phyloP scores from a whole-genome alignment of 768 basidiomycete species.

The Lactifluus piperatus region DNA sequence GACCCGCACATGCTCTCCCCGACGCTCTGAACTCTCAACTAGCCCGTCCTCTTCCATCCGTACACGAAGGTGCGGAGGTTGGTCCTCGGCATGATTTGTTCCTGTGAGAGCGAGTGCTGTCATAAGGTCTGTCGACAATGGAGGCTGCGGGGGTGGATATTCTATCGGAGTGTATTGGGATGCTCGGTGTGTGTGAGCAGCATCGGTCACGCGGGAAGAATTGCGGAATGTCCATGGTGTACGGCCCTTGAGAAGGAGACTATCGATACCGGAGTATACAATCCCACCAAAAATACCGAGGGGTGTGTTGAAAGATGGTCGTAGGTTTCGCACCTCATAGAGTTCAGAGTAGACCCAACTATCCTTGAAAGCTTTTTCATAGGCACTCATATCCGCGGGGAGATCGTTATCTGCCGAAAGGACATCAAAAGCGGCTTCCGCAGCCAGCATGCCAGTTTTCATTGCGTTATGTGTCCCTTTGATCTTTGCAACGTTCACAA shows the following conservation, averaged over 20 bases:
- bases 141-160: constrained; percentile 83
- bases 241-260: constrained; percentile 72
- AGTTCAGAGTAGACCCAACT: constrained; percentile 88
- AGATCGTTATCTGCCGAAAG: constrained; percentile 31
- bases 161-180: constrained; percentile 61
- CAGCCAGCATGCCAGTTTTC: constrained; percentile 98
- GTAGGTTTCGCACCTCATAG: constrained; percentile 82
- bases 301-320: constrained; percentile 76
- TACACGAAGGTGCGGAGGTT: constrained; percentile 81
- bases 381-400: constrained; percentile 58
- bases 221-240: constrained; percentile 91
- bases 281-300: constrained; percentile 86
- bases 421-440: constrained; percentile 72
- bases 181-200: constrained; percentile 62
- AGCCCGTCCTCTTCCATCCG: constrained; percentile 28
- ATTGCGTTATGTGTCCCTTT: constrained; percentile 99
- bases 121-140: constrained; percentile 87
- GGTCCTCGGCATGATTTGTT: constrained; percentile 96
- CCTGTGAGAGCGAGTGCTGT: constrained; percentile 86
- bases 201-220: constrained; percentile 42
- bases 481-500: constrained; percentile 95
- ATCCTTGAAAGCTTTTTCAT: constrained; percentile 56
- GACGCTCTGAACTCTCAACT: constrained; percentile 36
- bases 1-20: constrained; percentile 57
- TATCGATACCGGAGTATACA: constrained; percentile 82